A percentile compares a stretch with the other conserved stretches of the same genome.
phyloP scores from a whole-genome alignment of 192 early-diverging fungal species.

The Phycomyces blakesleeanus region DNA sequence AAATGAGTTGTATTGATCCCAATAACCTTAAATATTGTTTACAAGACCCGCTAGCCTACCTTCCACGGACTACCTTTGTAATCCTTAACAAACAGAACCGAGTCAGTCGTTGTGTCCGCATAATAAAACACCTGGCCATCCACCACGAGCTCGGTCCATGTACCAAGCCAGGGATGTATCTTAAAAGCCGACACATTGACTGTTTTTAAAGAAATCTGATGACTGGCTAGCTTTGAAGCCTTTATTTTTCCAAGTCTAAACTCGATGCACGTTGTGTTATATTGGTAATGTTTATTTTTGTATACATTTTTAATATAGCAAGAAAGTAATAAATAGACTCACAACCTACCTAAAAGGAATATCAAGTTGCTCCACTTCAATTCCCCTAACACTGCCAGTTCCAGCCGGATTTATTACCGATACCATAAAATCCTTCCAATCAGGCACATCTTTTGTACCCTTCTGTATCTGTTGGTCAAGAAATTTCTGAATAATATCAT shows the following conservation, averaged over 20 bases:
- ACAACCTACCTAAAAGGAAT: slow-evolving; percentile 60
- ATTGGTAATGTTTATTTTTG: no score
- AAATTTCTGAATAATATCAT: slow-evolving; percentile 35
- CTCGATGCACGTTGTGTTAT: no score
- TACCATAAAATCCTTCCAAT: slow-evolving; percentile 49
- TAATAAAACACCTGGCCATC: slow-evolving; percentile 4
- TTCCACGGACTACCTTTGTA: neutral
- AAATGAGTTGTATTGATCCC: no score
- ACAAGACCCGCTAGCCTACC: no score
- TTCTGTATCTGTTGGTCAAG: slow-evolving; percentile 3
- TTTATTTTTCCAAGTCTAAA: neutral
- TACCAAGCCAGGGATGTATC: neutral
- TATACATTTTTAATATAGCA: no score
- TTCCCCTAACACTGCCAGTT: slow-evolving; percentile 62
- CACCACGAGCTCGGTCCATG: neutral
- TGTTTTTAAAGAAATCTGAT: neutral
- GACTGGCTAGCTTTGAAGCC: neutral
- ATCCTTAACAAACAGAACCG: neutral
- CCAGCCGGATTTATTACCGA: slow-evolving; percentile 61
- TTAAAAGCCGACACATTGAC: slow-evolving; percentile 14
- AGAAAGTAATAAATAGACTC: no score
- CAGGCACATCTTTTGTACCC: slow-evolving; percentile 1
- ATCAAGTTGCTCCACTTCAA: slow-evolving; percentile 60
- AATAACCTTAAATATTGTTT: no score
- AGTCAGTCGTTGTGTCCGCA: neutral